These are phyloP conservation scores for Pythium sp. DNA, from an alignment of 352 stramenopile genomes.

Conservation along the genomic window DNA sequence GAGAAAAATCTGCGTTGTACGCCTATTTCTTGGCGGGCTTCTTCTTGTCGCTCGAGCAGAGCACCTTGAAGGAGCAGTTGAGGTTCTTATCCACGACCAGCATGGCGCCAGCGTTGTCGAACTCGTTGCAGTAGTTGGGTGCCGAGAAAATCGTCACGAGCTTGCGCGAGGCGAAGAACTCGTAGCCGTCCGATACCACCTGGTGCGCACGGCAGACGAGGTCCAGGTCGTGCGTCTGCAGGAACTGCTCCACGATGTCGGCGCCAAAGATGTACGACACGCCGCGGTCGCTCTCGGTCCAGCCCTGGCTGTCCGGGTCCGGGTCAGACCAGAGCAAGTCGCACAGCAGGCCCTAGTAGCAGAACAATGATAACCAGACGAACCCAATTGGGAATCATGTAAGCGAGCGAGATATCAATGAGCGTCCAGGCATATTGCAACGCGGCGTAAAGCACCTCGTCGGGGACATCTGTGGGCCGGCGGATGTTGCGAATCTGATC, in stretches of 20 bases:
- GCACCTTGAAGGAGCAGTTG: slow-evolving; percentile 80
- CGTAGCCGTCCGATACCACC: slow-evolving; percentile 99
- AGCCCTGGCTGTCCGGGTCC: slow-evolving; percentile 87
- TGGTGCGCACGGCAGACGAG: slow-evolving; percentile 98
- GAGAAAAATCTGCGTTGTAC: background rate
- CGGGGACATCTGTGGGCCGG: slow-evolving; percentile 79
- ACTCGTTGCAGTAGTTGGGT: slow-evolving; percentile 99
- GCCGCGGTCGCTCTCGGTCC: slow-evolving; percentile 96
- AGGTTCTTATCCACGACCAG: slow-evolving; percentile 74
- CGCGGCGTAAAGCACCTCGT: slow-evolving; percentile 31
- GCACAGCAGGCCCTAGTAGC: slow-evolving; percentile 55
- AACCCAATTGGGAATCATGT: too few species aligned
- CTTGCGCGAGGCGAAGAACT: slow-evolving; percentile 98
- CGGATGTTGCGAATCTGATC: slow-evolving; percentile 95
- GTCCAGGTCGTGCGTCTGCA: slow-evolving; percentile 96
- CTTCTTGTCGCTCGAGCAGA: slow-evolving; percentile 74
- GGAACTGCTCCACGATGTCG: slow-evolving; percentile 97
- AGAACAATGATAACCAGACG: background rate
- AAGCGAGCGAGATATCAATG: too few species aligned
- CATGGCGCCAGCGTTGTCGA: slow-evolving; percentile 98
- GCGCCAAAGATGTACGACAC: slow-evolving; percentile 99
- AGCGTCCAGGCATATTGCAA: background rate
- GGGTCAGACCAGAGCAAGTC: slow-evolving; percentile 89
- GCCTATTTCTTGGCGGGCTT: slow-evolving; percentile 37
- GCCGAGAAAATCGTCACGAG: slow-evolving; percentile 99